phyloP scores from a whole-genome alignment of 352 stramenopile species.

The Pythium periplocum region DNA sequence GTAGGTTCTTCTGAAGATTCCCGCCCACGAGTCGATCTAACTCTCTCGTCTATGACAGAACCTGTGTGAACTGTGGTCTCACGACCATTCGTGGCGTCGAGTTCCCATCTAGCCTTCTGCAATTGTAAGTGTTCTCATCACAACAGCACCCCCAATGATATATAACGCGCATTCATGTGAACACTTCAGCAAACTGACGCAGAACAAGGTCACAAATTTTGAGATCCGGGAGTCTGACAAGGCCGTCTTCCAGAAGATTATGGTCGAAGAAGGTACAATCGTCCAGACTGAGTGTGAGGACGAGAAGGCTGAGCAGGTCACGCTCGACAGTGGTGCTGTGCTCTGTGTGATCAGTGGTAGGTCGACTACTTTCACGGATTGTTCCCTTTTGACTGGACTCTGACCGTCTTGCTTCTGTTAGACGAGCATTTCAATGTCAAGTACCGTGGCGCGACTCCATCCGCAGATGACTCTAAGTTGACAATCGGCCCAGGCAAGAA shows the following conservation, averaged over 20 bases:
- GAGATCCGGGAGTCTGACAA: constrained; percentile 8
- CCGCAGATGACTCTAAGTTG: not conserved
- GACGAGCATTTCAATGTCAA: not conserved
- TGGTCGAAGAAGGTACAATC: not conserved
- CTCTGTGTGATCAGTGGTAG: constrained; percentile 3
- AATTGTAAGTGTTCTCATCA: constrained; percentile 4
- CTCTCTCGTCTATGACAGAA: constrained; percentile 3
- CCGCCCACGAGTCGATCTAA: not conserved
- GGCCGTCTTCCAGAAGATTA: constrained; percentile 1
- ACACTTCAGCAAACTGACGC: not conserved
- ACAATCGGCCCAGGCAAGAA: not conserved
- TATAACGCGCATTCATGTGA: not conserved
- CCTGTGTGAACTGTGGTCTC: constrained; percentile 5
- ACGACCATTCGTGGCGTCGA: constrained; percentile 12
- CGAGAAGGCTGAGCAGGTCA: not conserved
- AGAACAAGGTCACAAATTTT: not conserved
- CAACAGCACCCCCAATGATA: not conserved
- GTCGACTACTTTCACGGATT: not conserved
- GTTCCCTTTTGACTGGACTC: not conserved
- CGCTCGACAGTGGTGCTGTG: not conserved
- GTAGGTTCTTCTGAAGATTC: not conserved
- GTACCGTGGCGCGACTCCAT: not conserved
- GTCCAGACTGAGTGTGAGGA: not conserved
- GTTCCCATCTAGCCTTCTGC: constrained; percentile 8
- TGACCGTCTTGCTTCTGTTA: not conserved